Conservation (phyloP, 1,139 yeast species). For the Geotrichum citri-aurantii region DNA sequence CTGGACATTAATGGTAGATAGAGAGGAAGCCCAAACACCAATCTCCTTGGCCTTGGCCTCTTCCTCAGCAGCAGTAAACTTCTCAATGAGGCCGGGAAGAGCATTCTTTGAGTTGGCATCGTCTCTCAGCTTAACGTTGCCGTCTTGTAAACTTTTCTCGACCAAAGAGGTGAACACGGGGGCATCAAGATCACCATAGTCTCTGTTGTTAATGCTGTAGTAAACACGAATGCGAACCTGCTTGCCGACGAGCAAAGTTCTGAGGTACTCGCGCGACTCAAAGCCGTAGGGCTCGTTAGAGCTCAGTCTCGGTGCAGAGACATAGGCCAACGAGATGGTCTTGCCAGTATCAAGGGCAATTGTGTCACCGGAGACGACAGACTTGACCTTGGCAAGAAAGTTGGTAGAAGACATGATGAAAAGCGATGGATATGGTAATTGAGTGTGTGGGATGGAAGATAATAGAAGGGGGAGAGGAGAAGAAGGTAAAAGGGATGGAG, state of each 20-base stretch:
- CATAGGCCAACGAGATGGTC: slow-evolving; percentile 55
- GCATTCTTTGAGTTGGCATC: slow-evolving; percentile 39
- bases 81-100: slow-evolving; percentile 35
- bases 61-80: slow-evolving; percentile 42
- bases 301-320: slow-evolving; percentile 48
- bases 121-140: slow-evolving; percentile 59
- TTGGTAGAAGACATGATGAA: slow-evolving; percentile 11
- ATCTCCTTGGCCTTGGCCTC: slow-evolving; percentile 45
- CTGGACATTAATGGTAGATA: slow-evolving; percentile 33
- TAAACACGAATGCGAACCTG: slow-evolving; percentile 55
- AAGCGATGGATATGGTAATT: neutral
- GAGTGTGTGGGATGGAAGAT: neutral
- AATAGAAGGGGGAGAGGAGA: neutral
- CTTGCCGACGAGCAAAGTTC: slow-evolving; percentile 64
- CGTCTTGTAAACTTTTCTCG: slow-evolving; percentile 52
- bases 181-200: slow-evolving; percentile 65
- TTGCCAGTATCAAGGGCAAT: slow-evolving; percentile 59
- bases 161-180: slow-evolving; percentile 60
- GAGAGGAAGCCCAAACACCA: slow-evolving; percentile 51
- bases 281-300: slow-evolving; percentile 43
- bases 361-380: slow-evolving; percentile 72
- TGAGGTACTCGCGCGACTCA: slow-evolving; percentile 56
- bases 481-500: neutral
- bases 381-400: slow-evolving; percentile 44
- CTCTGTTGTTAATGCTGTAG: slow-evolving; percentile 53